Evolutionary conservation across 257 asterid species (phyloP).

Genomic region (Cordia subcordata): DNA sequence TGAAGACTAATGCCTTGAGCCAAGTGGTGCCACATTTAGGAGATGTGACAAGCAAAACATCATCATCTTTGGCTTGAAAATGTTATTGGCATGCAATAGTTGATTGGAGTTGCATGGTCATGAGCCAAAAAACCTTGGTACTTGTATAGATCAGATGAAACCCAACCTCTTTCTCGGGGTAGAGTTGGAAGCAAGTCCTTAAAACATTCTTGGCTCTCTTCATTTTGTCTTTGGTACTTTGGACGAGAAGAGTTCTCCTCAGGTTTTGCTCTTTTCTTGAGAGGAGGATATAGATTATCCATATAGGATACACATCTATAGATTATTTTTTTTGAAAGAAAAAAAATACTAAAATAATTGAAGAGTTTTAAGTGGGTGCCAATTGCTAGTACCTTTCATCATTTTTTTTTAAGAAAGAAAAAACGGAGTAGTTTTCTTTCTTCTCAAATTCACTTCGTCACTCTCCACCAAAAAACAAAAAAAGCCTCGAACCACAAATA

Average conservation of each 20-base stretch:
- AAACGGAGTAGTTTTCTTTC: too few species aligned
- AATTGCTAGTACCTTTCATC: too few species aligned
- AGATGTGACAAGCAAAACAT: slow-evolving; percentile 17
- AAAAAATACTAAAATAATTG: too few species aligned
- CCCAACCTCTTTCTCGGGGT: slow-evolving; percentile 23
- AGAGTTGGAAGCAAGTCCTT: slow-evolving; percentile 10
- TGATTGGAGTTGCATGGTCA: slow-evolving; percentile 9
- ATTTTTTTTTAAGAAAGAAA: too few species aligned
- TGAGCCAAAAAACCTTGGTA: slow-evolving; percentile 24
- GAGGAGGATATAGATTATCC: too few species aligned
- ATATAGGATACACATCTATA: too few species aligned
- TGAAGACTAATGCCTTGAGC: slow-evolving; percentile 17
- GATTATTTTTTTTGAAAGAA: too few species aligned
- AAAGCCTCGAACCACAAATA: too few species aligned
- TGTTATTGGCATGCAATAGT: slow-evolving; percentile 12
- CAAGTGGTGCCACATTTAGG: slow-evolving; percentile 29
- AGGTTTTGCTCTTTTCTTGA: too few species aligned
- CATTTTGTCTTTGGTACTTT: slow-evolving; percentile 2
- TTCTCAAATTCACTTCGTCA: too few species aligned
- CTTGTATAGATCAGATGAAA: slow-evolving; percentile 13
- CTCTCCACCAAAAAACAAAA: too few species aligned
- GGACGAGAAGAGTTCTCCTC: background rate
- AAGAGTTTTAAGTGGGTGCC: too few species aligned
- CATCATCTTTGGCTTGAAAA: slow-evolving; percentile 16
- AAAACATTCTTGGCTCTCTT: slow-evolving; percentile 4